Base-by-base conservation (phyloP, 139 green algal genomes). In the Spirogloea muscicola region DNA sequence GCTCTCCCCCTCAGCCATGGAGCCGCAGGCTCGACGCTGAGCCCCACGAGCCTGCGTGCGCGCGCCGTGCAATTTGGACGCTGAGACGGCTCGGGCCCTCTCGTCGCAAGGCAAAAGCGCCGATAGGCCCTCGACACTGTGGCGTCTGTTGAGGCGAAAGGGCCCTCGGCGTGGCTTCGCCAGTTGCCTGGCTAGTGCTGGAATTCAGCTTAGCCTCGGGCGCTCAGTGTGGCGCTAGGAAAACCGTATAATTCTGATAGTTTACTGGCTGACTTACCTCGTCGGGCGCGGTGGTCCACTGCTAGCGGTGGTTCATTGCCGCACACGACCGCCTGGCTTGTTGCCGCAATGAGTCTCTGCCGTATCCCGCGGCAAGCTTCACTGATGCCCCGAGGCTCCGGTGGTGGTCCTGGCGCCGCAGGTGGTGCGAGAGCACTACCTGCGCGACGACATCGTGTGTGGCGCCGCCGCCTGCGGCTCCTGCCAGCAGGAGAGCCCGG, bases 401-500 rank as follows among this genome's bases (percentile, higher is more conserved):
- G n/a, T n/a, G n/a, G n/a, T n/a, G n/a, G n/a, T n/a, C n/a, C n/a
- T n/a, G n/a, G n/a, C n/a, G n/a, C n/a, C n/a, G 9, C 36, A 82
- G 75, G 75, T 82, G 40, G 68, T 80, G 13, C 49, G 51, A 16
- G 93, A 98, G 82, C 94, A 96, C 69, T 99, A 99, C 74, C 82
- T 99, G 3, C 83, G 94, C 4, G 94, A 98, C 68, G 94, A 99
- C 81, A 97, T 99, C 41, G 90, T 76, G 65, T 84, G 25, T 51
- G 66, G 69, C 5, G 66, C 36, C 9, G 27, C 44, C 74, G 90
- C 41, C 10, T 80, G 69, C 76, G 27, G 36, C 85, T 38, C 88
- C 2, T 92, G 87, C 49, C 70, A 86, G n/a, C 38, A 74, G 0
- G 75, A 75, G 16, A 60, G 69, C 1, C 75, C 83, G 58, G 89